These are phyloP conservation scores for Flaveria ramosissima DNA, from an alignment of 129 eudicot genomes.

Conservation along the genomic window DNA sequence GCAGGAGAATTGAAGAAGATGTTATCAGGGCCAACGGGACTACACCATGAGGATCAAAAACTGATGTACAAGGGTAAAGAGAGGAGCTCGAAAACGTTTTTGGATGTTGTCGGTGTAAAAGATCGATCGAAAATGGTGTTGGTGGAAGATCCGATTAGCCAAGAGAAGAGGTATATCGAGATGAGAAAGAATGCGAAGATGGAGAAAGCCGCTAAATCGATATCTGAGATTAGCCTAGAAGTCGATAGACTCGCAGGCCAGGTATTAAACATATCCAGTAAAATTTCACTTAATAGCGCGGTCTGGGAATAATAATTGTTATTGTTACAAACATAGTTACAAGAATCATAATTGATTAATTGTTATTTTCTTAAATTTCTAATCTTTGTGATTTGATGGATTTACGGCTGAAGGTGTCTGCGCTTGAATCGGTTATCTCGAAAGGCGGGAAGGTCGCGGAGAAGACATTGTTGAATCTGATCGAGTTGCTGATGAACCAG, in stretches of 20 bases:
- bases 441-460: slow-evolving; percentile 85
- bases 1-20: slow-evolving; percentile 90
- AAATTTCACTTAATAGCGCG: too few relatives aligned
- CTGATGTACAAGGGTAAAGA: slow-evolving; percentile 69
- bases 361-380: not conserved
- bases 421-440: slow-evolving; percentile 67
- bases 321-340: too few relatives aligned
- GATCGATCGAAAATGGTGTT: slow-evolving; percentile 83
- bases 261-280: slow-evolving; percentile 38
- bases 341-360: too few relatives aligned
- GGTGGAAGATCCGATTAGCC: slow-evolving; percentile 82
- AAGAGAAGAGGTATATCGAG: slow-evolving; percentile 79
- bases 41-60: slow-evolving; percentile 92
- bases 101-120: slow-evolving; percentile 74
- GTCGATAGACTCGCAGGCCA: slow-evolving; percentile 86
- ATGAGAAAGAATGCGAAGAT: slow-evolving; percentile 72
- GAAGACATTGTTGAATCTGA: slow-evolving; percentile 56
- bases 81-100: slow-evolving; percentile 62
- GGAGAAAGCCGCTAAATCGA: slow-evolving; percentile 73
- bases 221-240: slow-evolving; percentile 86
- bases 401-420: slow-evolving; percentile 55
- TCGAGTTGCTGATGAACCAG: slow-evolving; percentile 81
- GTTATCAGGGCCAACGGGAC: slow-evolving; percentile 85
- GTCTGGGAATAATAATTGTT: too few relatives aligned
- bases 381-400: not conserved